Evolutionary conservation across 371 early-diverging fungal species (phyloP), one percentile per base, ranked within the genome.

Genomic region (Lichtheimia hyalospora): DNA sequence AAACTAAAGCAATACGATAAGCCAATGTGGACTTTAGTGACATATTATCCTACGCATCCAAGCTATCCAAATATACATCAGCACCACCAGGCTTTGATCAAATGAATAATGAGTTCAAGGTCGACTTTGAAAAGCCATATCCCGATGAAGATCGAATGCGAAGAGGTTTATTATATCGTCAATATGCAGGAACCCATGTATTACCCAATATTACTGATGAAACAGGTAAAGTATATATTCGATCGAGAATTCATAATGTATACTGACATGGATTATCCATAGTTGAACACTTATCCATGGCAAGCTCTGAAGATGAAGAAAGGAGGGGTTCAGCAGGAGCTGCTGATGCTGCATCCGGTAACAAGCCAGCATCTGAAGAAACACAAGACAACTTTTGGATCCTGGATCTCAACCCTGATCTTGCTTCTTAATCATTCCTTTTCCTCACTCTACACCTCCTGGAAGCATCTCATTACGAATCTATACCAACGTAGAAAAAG

Each of bases 101-200:
- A 23, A 56, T 65, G 59, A 73, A 67, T 53, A 68, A 61, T 25
- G 74, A 81, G 54, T 52, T 67, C 24, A 71, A 71, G 44, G 67
- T 74, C 12, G 79, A 73, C 43, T 81, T 81, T 58, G 77, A 81
- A 42, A 81, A 81, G 28, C 81, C 81, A 14, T 81, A 81, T 55
- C 81, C 81, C 2, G 81, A 81, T 63, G 81, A 81, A 60, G 77
- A 81, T 43, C 66, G 74, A 15, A 81, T 81, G 77, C 69, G 77
- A 7, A 52, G 75, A 49, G 78, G 81, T 1, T 25, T 72, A 18
- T 54, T 81, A 1, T 81, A 81, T 28, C 71, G 81, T 69, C 81
- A 81, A 39, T 68, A 77, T 55, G 34, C 67, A 3, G 58, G 73
- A 40, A 40, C 51, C 0, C 60, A 52, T 16, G 70, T 63, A 14